phyloP scores from a whole-genome alignment of 1,139 yeast genomes.

The Protomyces inouyei region DNA sequence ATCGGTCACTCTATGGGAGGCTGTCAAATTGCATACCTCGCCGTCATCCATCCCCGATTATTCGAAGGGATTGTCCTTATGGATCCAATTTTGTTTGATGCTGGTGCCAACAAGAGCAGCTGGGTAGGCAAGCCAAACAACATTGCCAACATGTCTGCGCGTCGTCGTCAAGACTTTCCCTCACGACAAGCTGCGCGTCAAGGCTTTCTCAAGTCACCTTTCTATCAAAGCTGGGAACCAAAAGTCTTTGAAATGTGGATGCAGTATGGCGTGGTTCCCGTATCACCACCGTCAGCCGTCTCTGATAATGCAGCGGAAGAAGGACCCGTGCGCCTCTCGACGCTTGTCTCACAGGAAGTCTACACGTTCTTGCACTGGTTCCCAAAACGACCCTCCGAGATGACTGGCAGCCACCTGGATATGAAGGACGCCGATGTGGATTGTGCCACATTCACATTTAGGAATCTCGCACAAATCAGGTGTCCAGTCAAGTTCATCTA shows the following conservation, averaged over 20 bases:
- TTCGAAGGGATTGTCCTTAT: slow-evolving; percentile 29
- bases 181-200: slow-evolving; percentile 27
- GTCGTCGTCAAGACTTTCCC: slow-evolving; percentile 31
- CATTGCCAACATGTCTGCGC: slow-evolving; percentile 27
- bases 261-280: slow-evolving; percentile 27
- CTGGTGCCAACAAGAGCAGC: background rate
- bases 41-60: slow-evolving; percentile 28
- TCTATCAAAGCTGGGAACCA: slow-evolving; percentile 30
- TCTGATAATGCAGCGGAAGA: slow-evolving; percentile 18
- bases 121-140: background rate
- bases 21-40: slow-evolving; percentile 26
- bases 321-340: slow-evolving; percentile 27
- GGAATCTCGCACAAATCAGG: slow-evolving; percentile 14
- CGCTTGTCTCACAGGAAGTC: slow-evolving; percentile 31
- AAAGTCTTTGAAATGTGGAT: slow-evolving; percentile 29
- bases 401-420: background rate
- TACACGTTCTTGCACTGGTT: slow-evolving; percentile 26
- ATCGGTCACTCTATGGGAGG: slow-evolving; percentile 34
- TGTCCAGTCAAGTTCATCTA: slow-evolving; percentile 25
- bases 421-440: background rate
- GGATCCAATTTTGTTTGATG: slow-evolving; percentile 31
- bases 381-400: slow-evolving; percentile 1
- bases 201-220: slow-evolving; percentile 24
- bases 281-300: slow-evolving; percentile 28
- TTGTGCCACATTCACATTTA: slow-evolving; percentile 1